Evolutionary conservation across 2,329 filamentous ascomycete species (phyloP).

Genomic region (Rutstroemia sydowiana): DNA sequence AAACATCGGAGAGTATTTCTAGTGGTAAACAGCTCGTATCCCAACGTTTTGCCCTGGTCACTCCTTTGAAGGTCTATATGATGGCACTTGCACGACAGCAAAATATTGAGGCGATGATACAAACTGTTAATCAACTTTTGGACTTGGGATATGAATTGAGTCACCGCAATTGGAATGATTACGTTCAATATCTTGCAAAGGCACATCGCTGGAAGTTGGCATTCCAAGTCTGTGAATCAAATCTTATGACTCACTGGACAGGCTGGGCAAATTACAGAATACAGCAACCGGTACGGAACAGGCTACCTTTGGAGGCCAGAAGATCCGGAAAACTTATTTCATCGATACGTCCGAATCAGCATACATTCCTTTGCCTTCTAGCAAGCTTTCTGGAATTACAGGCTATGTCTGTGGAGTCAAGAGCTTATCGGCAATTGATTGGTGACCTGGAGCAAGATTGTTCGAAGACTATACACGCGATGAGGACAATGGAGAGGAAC

Average conservation of each 20-base stretch:
- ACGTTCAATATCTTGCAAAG: constrained; percentile 60
- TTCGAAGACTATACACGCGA: constrained; percentile 26
- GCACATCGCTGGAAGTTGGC: constrained; percentile 56
- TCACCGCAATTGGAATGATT: constrained; percentile 72
- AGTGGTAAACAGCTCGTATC: constrained; percentile 11
- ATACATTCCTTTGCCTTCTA: constrained; percentile 27
- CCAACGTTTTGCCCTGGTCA: constrained; percentile 35
- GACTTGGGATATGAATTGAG: constrained; percentile 65
- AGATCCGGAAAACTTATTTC: constrained; percentile 17
- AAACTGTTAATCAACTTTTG: constrained; percentile 42
- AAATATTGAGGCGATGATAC: constrained; percentile 43
- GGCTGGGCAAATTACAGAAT: constrained; percentile 50
- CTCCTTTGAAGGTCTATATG: constrained; percentile 42
- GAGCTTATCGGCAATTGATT: constrained; percentile 19
- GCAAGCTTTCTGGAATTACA: constrained; percentile 25
- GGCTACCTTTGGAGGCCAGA: constrained; percentile 22
- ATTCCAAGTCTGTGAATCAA: constrained; percentile 66
- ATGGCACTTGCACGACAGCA: constrained; percentile 44
- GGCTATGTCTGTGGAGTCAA: constrained; percentile 22
- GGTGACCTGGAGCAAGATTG: constrained; percentile 23
- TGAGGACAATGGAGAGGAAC: constrained; percentile 25
- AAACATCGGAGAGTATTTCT: neutral
- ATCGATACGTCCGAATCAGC: constrained; percentile 23
- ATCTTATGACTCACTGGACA: constrained; percentile 71
- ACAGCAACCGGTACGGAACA: constrained; percentile 18